Evolutionary conservation across 2,329 filamentous ascomycete genomes (phyloP).

Genomic region (Aureobasidium musti): DNA sequence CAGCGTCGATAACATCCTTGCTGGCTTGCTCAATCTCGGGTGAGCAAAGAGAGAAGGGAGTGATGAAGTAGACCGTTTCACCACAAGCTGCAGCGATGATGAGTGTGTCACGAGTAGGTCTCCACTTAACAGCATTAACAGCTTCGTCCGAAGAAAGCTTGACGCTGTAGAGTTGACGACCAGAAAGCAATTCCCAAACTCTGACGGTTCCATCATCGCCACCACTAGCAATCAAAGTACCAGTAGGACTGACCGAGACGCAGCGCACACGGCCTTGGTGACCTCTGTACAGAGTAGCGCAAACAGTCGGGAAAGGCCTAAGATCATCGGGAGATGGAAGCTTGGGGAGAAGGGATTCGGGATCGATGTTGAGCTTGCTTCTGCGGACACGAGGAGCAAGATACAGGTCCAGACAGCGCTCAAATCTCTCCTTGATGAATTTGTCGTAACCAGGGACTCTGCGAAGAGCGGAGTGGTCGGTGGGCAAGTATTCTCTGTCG

Average conservation of each 20-base stretch:
- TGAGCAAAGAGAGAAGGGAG: conserved; percentile 56
- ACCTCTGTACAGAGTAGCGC: conserved; percentile 81
- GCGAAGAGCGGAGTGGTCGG: conserved; percentile 77
- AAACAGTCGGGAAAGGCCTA: conserved; percentile 90
- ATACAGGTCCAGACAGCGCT: conserved; percentile 92
- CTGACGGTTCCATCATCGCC: conserved; percentile 92
- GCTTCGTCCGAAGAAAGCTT: conserved; percentile 75
- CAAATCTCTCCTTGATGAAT: conserved; percentile 94
- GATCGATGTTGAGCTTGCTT: conserved; percentile 95
- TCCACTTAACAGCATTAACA: conserved; percentile 86
- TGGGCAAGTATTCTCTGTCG: conserved; percentile 83
- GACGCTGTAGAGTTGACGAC: conserved; percentile 82
- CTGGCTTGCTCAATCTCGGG: conserved; percentile 66
- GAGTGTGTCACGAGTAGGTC: conserved; percentile 76
- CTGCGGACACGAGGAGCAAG: conserved; percentile 88
- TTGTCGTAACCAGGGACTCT: conserved; percentile 88
- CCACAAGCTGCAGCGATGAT: conserved; percentile 82
- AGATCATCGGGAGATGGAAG: conserved; percentile 90
- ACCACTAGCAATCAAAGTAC: conserved; percentile 83
- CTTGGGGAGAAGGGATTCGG: conserved; percentile 87
- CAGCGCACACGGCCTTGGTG: conserved; percentile 87
- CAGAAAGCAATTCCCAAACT: conserved; percentile 84
- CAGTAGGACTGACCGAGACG: conserved; percentile 80
- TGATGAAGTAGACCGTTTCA: conserved; percentile 81
- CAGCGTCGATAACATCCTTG: conserved; percentile 75